Percentiles rank a stretch among this genome's conserved stretches.
Conservation (phyloP, 164 flowering plant genomes). For the Magnolia officinalis region DNA sequence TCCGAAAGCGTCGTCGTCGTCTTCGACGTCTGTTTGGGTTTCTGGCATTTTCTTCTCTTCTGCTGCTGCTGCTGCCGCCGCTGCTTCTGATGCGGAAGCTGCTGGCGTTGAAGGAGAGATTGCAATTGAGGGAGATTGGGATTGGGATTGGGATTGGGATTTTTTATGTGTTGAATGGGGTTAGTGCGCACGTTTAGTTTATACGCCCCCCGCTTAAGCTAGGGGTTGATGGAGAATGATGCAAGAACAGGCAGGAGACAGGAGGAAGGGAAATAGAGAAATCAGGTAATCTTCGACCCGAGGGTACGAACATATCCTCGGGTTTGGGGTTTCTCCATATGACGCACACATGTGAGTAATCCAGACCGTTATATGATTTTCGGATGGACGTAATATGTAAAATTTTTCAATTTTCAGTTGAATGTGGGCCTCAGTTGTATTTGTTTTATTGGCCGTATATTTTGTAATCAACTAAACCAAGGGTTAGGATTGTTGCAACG, state of each 20-base stretch:
- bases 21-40: slow-evolving; percentile 29
- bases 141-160: neutral
- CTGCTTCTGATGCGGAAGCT: neutral
- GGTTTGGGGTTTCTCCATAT: too few species aligned
- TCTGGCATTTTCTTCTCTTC: slow-evolving; percentile 12
- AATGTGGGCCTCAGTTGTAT: too few species aligned
- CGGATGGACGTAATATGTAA: too few species aligned
- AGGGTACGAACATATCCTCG: neutral
- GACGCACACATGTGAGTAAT: too few species aligned
- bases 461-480: too few species aligned
- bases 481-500: too few species aligned
- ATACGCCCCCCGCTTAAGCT: neutral
- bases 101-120: neutral
- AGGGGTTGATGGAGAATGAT: neutral
- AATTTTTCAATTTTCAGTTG: too few species aligned
- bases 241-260: neutral
- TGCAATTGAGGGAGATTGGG: neutral
- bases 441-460: too few species aligned
- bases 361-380: too few species aligned
- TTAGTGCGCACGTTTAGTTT: neutral
- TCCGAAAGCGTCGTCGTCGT: slow-evolving; percentile 68
- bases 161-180: neutral
- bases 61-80: neutral
- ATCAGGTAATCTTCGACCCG: neutral
- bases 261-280: neutral